Evolutionary conservation across 257 asterid species (phyloP).

Genomic region (Rehmannia glutinosa): DNA sequence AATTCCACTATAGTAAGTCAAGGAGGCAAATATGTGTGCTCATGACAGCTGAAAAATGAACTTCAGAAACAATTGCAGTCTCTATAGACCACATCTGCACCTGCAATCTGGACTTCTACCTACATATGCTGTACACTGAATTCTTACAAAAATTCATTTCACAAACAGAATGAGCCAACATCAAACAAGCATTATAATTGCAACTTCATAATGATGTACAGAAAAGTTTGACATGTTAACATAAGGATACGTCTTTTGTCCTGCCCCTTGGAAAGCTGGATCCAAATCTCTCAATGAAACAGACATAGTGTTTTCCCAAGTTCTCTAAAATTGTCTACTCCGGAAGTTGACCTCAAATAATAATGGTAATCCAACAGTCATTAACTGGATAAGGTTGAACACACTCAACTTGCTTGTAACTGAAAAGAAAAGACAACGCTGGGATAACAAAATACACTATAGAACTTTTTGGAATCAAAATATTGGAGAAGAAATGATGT

Average conservation of each 20-base stretch:
- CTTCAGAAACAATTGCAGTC: neutral
- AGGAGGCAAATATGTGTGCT: slow-evolving; percentile 26
- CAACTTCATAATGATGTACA: slow-evolving; percentile 3
- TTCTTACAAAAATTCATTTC: neutral
- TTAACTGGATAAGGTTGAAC: neutral
- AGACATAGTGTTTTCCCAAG: slow-evolving; percentile 48
- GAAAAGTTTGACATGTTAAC: neutral
- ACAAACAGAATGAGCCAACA: slow-evolving; percentile 6
- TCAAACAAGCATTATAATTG: neutral
- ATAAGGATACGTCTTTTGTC: slow-evolving; percentile 74
- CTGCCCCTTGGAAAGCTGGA: slow-evolving; percentile 72
- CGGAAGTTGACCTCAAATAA: slow-evolving; percentile 32
- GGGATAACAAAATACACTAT: neutral
- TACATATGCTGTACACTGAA: neutral
- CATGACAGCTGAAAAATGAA: neutral
- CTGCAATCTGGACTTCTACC: neutral
- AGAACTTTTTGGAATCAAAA: neutral
- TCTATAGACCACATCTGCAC: neutral
- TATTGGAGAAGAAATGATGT: neutral
- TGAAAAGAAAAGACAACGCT: slow-evolving; percentile 2
- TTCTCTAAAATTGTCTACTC: slow-evolving; percentile 17
- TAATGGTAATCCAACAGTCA: slow-evolving; percentile 12
- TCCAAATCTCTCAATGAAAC: slow-evolving; percentile 75
- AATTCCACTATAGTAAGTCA: slow-evolving; percentile 53
- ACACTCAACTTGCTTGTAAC: slow-evolving; percentile 3